phyloP scores from a whole-genome alignment of 345 rosid genomes.

The Sonneratia caseolaris region DNA sequence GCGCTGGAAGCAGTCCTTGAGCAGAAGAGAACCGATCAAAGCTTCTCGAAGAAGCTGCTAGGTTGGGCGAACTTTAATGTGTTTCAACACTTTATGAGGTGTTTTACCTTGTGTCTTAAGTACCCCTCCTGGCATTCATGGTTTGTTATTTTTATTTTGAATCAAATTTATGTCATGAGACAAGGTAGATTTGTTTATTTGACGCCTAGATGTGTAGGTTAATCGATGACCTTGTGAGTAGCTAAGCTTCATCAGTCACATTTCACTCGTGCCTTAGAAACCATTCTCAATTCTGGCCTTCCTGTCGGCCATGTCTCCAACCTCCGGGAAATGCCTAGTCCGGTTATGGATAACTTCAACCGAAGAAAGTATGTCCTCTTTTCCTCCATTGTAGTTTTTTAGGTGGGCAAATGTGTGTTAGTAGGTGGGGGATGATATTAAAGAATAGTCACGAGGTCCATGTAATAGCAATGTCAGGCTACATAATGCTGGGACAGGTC shows the following conservation, averaged over 20 bases:
- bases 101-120: background rate
- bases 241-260: background rate
- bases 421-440: background rate
- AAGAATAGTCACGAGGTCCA: background rate
- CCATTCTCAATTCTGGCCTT: background rate
- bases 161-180: background rate
- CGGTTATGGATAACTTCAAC: too few relatives aligned
- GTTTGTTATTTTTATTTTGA: background rate
- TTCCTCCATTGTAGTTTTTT: background rate
- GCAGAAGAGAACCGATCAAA: slow-evolving; percentile 22
- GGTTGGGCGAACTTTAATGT: slow-evolving; percentile 17
- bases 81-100: slow-evolving; percentile 16
- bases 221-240: background rate
- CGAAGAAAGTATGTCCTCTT: background rate
- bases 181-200: background rate
- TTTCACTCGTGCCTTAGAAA: background rate
- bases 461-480: background rate
- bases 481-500: background rate
- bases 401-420: background rate
- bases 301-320: too few relatives aligned
- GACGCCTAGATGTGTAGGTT: background rate
- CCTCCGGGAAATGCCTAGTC: too few relatives aligned
- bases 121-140: background rate
- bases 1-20: slow-evolving; percentile 73
- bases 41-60: slow-evolving; percentile 23